A percentile compares a stretch with the other conserved stretches of the same genome.
Conservation (phyloP, 2,329 filamentous ascomycete species). For the Paecilomyces niveus region DNA sequence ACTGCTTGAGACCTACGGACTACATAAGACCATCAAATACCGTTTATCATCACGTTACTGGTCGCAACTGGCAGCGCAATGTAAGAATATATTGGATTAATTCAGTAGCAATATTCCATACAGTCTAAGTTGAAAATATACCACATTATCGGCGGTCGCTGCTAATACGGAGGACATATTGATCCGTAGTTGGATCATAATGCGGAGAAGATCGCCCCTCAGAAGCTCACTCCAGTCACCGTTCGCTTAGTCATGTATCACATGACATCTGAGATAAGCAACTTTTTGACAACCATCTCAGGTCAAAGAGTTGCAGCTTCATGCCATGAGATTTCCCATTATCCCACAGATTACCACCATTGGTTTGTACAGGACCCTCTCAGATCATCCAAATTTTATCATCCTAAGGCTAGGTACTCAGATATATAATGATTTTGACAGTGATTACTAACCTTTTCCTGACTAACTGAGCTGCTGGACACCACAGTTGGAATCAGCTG, state of each 20-base stretch:
- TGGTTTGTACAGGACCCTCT: constrained; percentile 1
- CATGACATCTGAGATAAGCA: neutral
- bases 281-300: neutral
- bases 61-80: too few species aligned
- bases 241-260: neutral
- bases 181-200: neutral
- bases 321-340: neutral
- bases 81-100: too few species aligned
- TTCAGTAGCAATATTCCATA: too few species aligned
- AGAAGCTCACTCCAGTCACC: too few species aligned
- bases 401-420: neutral
- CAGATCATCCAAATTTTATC: neutral
- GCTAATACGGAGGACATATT: neutral
- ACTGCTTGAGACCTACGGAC: neutral
- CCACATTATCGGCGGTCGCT: neutral
- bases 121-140: too few species aligned
- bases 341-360: constrained; percentile 7
- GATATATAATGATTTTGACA: neutral
- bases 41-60: too few species aligned
- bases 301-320: neutral
- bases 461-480: neutral
- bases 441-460: neutral
- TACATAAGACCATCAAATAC: neutral
- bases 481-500: neutral
- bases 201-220: neutral